Conservation (phyloP, 805 yeast species). For the Debaryomyces hansenii region DNA sequence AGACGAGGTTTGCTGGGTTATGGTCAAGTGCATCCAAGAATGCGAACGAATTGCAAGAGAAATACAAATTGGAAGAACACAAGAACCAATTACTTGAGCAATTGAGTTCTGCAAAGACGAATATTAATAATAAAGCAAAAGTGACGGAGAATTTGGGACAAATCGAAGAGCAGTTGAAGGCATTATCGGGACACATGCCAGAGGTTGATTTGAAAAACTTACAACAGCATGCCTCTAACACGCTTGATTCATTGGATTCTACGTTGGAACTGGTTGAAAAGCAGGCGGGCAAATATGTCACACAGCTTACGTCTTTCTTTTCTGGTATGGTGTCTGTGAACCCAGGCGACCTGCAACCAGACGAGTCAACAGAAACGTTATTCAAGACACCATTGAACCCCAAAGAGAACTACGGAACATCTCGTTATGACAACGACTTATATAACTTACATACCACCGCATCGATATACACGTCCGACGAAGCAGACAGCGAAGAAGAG, state of each 20-base stretch:
- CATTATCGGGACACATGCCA: slow-evolving; percentile 12
- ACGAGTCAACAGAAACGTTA: slow-evolving; percentile 16
- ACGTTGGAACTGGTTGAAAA: slow-evolving; percentile 72
- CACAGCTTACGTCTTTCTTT: slow-evolving; percentile 58
- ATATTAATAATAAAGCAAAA: slow-evolving; percentile 20
- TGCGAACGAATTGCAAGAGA: slow-evolving; percentile 30
- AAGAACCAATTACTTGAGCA: slow-evolving; percentile 27
- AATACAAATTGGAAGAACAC: slow-evolving; percentile 26
- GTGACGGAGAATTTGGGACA: slow-evolving; percentile 21
- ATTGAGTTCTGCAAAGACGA: slow-evolving; percentile 26
- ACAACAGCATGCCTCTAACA: slow-evolving; percentile 48
- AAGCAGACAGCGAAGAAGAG: slow-evolving; percentile 14
- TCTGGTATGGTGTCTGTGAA: slow-evolving; percentile 32
- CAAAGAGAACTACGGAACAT: slow-evolving; percentile 32
- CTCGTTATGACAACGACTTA: slow-evolving; percentile 40
- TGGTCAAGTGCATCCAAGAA: slow-evolving; percentile 35
- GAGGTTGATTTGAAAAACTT: slow-evolving; percentile 23
- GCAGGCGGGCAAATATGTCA: slow-evolving; percentile 60
- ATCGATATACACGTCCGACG: slow-evolving; percentile 15
- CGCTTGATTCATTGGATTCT: slow-evolving; percentile 68
- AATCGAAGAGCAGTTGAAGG: slow-evolving; percentile 29
- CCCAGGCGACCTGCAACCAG: slow-evolving; percentile 13
- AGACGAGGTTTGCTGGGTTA: slow-evolving; percentile 31
- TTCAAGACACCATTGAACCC: slow-evolving; percentile 17
- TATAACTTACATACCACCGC: slow-evolving; percentile 38